Conservation (phyloP, 2,329 filamentous ascomycete species). For the Fusarium begoniae region DNA sequence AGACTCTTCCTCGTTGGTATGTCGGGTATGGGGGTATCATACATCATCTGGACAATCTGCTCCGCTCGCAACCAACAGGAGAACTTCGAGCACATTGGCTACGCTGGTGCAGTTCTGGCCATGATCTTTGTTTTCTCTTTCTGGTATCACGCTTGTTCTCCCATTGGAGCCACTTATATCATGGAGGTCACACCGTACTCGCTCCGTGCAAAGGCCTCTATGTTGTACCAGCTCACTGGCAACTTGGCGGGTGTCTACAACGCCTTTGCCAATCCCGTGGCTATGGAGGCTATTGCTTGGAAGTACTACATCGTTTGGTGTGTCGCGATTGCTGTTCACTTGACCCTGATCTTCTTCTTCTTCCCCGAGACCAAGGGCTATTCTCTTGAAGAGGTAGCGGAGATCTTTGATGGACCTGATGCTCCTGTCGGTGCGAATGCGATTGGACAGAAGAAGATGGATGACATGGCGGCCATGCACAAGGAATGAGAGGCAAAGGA, state of each 20-base stretch:
- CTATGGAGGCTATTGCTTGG: slow-evolving; percentile 52
- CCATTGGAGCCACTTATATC: slow-evolving; percentile 55
- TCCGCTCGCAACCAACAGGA: slow-evolving; percentile 48
- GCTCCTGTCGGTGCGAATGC: slow-evolving; percentile 29
- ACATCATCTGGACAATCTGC: slow-evolving; percentile 52
- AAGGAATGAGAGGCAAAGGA: background rate
- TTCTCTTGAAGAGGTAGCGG: slow-evolving; percentile 37
- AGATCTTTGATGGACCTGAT: slow-evolving; percentile 38
- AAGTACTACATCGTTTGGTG: slow-evolving; percentile 57
- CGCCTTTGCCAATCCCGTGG: slow-evolving; percentile 55
- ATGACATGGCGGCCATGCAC: slow-evolving; percentile 2
- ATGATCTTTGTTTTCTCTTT: slow-evolving; percentile 41
- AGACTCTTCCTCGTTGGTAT: slow-evolving; percentile 51
- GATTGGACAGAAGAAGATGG: slow-evolving; percentile 27
- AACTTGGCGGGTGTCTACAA: slow-evolving; percentile 48
- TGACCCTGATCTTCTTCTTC: slow-evolving; percentile 43
- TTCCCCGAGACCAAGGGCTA: slow-evolving; percentile 39
- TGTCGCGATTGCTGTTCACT: slow-evolving; percentile 38
- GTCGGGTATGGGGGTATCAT: slow-evolving; percentile 48
- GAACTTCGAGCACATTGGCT: slow-evolving; percentile 38
- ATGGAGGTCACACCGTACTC: slow-evolving; percentile 54
- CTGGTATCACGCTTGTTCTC: slow-evolving; percentile 48
- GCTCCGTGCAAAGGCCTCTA: slow-evolving; percentile 43
- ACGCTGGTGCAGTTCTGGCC: slow-evolving; percentile 57
- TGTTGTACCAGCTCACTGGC: slow-evolving; percentile 43